Percentiles rank a stretch among this genome's conserved stretches.
Evolutionary conservation across 169 alveolate species (phyloP).

Genomic region (Pseudocohnilembus persalinus): DNA sequence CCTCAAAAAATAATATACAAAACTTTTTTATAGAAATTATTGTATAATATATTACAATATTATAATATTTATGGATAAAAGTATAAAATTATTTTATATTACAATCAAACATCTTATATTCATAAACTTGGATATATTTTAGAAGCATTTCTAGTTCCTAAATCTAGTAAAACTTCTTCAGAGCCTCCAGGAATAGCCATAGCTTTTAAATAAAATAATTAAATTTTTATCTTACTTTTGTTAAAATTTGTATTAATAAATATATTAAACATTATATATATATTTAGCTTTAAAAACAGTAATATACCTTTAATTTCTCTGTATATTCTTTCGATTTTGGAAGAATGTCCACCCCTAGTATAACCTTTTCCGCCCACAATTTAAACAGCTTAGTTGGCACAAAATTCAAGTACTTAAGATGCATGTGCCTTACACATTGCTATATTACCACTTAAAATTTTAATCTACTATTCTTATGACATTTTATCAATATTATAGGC

Average conservation of each 20-base stretch:
- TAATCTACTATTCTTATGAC: neutral
- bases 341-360: neutral
- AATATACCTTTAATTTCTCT: neutral
- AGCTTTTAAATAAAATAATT: conserved; percentile 14
- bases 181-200: conserved; percentile 55
- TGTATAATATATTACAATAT: too few relatives aligned
- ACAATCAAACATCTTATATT: neutral
- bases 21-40: too few relatives aligned
- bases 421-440: neutral
- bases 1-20: too few relatives aligned
- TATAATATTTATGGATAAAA: too few relatives aligned
- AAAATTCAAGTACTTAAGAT: neutral
- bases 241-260: too few relatives aligned
- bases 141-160: conserved; percentile 7
- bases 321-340: neutral
- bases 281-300: neutral
- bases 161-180: conserved; percentile 48
- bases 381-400: neutral
- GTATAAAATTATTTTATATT: too few relatives aligned
- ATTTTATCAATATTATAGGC: neutral
- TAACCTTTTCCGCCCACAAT: neutral
- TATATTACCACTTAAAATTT: neutral
- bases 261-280: conserved; percentile 36
- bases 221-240: neutral
- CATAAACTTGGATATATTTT: neutral